Evolutionary conservation across 805 yeast genomes (phyloP).

Genomic region (Candida succiphila): DNA sequence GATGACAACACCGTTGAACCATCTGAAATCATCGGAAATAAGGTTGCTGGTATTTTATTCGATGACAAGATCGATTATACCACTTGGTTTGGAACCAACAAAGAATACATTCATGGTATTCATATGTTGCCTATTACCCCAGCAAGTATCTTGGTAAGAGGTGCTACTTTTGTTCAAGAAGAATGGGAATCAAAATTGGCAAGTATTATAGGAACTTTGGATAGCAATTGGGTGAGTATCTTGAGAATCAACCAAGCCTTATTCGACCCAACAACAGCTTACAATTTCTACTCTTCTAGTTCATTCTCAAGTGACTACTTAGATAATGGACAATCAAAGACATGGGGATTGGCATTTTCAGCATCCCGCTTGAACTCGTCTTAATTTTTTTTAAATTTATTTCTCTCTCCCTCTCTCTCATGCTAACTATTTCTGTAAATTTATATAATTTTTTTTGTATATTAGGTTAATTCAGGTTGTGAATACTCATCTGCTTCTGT

Average conservation of each 20-base stretch:
- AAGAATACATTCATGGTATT: slow-evolving; percentile 69
- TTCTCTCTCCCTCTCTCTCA: neutral
- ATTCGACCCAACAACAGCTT: slow-evolving; percentile 55
- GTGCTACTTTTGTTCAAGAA: slow-evolving; percentile 42
- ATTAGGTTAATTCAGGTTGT: no score
- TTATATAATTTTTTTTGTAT: neutral
- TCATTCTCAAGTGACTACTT: slow-evolving; percentile 46
- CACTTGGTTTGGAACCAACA: slow-evolving; percentile 65
- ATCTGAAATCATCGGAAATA: slow-evolving; percentile 42
- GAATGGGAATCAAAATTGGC: slow-evolving; percentile 52
- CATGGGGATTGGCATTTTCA: slow-evolving; percentile 78
- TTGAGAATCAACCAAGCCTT: slow-evolving; percentile 69
- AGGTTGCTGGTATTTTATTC: slow-evolving; percentile 64
- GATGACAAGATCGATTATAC: slow-evolving; percentile 68
- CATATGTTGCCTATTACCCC: slow-evolving; percentile 73
- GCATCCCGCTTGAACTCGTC: slow-evolving; percentile 36
- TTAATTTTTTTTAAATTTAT: neutral
- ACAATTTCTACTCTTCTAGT: slow-evolving; percentile 45
- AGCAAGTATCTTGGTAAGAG: slow-evolving; percentile 49
- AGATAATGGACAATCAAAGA: slow-evolving; percentile 78
- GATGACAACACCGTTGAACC: slow-evolving; percentile 51
- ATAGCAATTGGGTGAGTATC: slow-evolving; percentile 66
- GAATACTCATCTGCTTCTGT: no score
- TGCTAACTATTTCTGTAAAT: slow-evolving; percentile 1
- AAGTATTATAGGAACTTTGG: slow-evolving; percentile 34